A percentile compares a stretch with the other conserved stretches of the same genome.
Conservation (phyloP, 2,329 filamentous ascomycete species). For the Sphaceloma murrayae region DNA sequence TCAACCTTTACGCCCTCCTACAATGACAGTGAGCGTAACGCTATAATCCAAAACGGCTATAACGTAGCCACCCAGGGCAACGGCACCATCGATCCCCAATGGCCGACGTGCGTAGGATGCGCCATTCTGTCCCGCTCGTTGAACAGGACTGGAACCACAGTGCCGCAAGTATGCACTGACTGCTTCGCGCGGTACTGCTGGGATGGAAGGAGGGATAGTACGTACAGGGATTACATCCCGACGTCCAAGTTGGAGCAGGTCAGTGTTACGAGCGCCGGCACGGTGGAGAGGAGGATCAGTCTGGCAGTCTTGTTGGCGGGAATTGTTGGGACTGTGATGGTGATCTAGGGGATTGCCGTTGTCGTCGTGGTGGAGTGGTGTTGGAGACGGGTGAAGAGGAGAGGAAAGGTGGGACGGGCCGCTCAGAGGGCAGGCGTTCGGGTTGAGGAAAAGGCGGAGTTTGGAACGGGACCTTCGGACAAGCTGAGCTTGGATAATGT, state of each 20-base stretch:
- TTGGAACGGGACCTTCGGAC: not conserved
- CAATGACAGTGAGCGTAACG: conserved; percentile 57
- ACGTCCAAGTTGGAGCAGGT: conserved; percentile 13
- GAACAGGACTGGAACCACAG: conserved; percentile 54
- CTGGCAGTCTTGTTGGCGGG: not conserved
- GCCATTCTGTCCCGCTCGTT: conserved; percentile 72
- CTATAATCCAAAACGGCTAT: conserved; percentile 79
- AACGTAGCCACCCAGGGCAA: conserved; percentile 77
- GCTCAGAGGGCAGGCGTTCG: not conserved
- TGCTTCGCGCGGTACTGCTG: conserved; percentile 88
- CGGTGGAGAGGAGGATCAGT: not conserved
- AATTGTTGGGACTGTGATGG: not conserved
- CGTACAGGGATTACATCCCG: conserved; percentile 20
- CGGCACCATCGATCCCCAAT: conserved; percentile 60
- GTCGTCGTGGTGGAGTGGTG: conserved; percentile 2
- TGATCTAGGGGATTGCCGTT: conserved; percentile 8
- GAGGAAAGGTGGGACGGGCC: not conserved
- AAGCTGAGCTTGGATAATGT: not conserved
- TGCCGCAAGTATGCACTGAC: conserved; percentile 60
- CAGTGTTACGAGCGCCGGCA: conserved; percentile 11
- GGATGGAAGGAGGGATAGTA: conserved; percentile 59
- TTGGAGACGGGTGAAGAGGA: not conserved
- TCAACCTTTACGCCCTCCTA: conserved; percentile 65
- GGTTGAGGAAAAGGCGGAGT: not conserved
- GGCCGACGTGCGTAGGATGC: conserved; percentile 79